Evolutionary conservation across 148 eudicot genomes (phyloP), one percentile per base, ranked within the genome.

Genomic region (Chenopodium suecicum): DNA sequence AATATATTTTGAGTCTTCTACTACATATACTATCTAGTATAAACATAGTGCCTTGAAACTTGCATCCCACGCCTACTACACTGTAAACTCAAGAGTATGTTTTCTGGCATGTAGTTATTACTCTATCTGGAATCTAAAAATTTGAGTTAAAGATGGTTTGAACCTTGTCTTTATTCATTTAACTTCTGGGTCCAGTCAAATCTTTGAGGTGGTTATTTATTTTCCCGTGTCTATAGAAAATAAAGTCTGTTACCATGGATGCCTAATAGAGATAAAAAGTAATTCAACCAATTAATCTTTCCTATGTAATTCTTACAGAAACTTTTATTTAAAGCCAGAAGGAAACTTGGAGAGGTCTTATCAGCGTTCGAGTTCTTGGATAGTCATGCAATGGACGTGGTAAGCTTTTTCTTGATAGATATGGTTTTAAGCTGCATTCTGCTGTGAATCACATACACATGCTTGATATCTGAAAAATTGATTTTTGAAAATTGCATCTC

Each of bases 311-410:
- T 64, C 63, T 47, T 70, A 29, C 87, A 96, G 98, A 96, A 91
- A 86, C 90, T 96, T 82, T 81, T 96, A 79, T 80, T 86, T 78
- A 94, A 93, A 88, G 99, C 99, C 84, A 95, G 91, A 85, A 89
- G 92, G 80, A 93, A 88, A 83, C 99, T 95, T 75, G 99, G 99
- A 58, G 97, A 93, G 85, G 90, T 95, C 84, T 88, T 95, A 82
- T 95, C 99, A 80, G 99, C 99, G 86, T 95, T 91, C 78, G 99
- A 95, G 81, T 95, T 95, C 87, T 85, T 93, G 89, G 99, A 95
- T 88, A 81, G 90, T 87, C 86, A 84, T 81, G 88, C 98, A 82
- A 91, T 95, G 94, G 88, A 93, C 82, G 82, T 92, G 97, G 99
- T 93, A 86, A 85, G 85, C 69, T 82, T 71, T 23, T 80, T 23